These are phyloP conservation scores for Ascochyta clinopodiicola DNA, from an alignment of 2,329 filamentous ascomycete genomes.

Conservation along the genomic window DNA sequence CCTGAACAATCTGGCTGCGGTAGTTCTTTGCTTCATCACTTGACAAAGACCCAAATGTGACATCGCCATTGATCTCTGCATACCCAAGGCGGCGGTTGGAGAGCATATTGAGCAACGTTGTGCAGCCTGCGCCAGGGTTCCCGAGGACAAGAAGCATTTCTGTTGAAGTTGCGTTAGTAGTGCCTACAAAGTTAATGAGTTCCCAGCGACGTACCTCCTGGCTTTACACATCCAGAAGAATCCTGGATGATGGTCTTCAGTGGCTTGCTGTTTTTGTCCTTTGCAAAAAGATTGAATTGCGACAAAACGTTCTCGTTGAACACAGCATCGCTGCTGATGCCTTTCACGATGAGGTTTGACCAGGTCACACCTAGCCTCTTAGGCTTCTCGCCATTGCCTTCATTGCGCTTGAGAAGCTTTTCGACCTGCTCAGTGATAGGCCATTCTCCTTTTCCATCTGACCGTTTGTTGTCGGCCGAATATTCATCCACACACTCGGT, in stretches of 20 bases:
- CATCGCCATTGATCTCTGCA: conserved; percentile 72
- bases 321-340: conserved; percentile 69
- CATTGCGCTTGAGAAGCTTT: conserved; percentile 1
- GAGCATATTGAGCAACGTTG: conserved; percentile 74
- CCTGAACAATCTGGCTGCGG: conserved; percentile 58
- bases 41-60: conserved; percentile 57
- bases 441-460: neutral
- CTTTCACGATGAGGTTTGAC: conserved; percentile 75
- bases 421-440: conserved; percentile 11
- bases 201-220: conserved; percentile 50
- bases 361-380: conserved; percentile 76
- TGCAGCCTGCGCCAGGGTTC: conserved; percentile 56
- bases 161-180: too few species aligned
- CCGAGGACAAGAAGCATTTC: conserved; percentile 77
- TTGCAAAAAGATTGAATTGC: conserved; percentile 56
- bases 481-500: neutral
- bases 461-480: too few species aligned
- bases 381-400: conserved; percentile 48
- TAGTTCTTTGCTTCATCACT: conserved; percentile 77
- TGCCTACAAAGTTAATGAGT: too few species aligned
- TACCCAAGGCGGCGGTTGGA: conserved; percentile 61
- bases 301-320: conserved; percentile 66
- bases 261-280: conserved; percentile 55
- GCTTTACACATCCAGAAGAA: conserved; percentile 65
- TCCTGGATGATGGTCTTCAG: conserved; percentile 67